Evolutionary conservation across 2,329 filamentous ascomycete genomes (phyloP).

Genomic region (Pseudogymnoascus sp.): DNA sequence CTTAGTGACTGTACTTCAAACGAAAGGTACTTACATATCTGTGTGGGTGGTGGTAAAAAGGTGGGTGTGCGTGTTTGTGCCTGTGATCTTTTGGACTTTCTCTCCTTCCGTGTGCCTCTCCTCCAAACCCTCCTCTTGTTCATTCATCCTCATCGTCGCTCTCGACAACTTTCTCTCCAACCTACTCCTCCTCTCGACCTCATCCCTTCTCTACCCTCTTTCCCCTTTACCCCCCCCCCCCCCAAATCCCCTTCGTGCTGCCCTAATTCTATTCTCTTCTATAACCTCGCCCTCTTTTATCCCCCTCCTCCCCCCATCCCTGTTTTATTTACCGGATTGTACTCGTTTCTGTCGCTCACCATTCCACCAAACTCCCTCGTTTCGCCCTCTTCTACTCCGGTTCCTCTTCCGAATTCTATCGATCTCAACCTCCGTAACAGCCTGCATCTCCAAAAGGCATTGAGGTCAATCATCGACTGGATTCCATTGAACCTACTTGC

Average conservation of each 20-base stretch:
- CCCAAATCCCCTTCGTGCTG: constrained; percentile 24
- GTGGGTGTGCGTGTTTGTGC: neutral
- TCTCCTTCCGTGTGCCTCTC: constrained; percentile 1
- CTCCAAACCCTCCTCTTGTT: neutral
- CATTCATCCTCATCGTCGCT: constrained; percentile 17
- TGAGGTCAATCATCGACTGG: neutral
- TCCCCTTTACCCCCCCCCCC: constrained; percentile 20
- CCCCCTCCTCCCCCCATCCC: constrained; percentile 17
- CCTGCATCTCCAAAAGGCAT: neutral
- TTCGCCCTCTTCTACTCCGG: neutral
- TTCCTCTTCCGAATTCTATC: neutral
- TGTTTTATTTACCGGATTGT: constrained; percentile 16
- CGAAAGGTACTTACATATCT: neutral
- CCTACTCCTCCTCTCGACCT: constrained; percentile 25
- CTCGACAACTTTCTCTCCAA: neutral
- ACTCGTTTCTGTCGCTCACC: constrained; percentile 12
- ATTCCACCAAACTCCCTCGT: neutral
- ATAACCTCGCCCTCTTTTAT: constrained; percentile 23
- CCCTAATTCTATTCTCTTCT: constrained; percentile 29
- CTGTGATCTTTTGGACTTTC: neutral
- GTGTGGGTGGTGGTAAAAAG: neutral
- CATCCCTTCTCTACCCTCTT: constrained; percentile 23
- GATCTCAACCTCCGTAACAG: neutral
- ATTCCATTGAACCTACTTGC: neutral
- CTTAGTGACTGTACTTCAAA: neutral